phyloP scores from a whole-genome alignment of 306 rosid species.

The Dalbergia cochinchinensis region DNA sequence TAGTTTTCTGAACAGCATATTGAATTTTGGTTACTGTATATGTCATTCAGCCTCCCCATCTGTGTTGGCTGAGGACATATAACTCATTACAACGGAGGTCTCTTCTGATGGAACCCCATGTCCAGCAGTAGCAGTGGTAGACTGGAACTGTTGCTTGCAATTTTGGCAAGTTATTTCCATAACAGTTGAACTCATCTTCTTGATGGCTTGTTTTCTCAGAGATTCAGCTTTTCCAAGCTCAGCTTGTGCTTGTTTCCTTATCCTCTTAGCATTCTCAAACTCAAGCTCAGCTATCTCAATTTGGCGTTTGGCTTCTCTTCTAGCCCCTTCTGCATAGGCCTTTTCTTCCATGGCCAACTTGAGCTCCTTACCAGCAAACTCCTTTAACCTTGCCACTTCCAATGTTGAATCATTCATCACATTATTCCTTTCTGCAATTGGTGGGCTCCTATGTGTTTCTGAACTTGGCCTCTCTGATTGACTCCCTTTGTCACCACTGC shows the following conservation, averaged over 20 bases:
- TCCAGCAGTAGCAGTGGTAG: conserved; percentile 17
- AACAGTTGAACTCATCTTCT: conserved; percentile 72
- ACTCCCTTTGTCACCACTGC: conserved; percentile 26
- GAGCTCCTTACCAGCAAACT: conserved; percentile 58
- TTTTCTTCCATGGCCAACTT: conserved; percentile 77
- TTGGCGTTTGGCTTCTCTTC: conserved; percentile 79
- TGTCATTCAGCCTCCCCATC: conserved; percentile 75
- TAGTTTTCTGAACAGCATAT: conserved; percentile 7
- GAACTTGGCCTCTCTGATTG: conserved; percentile 28
- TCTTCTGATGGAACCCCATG: conserved; percentile 63
- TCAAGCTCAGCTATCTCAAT: conserved; percentile 84
- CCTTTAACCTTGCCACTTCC: conserved; percentile 59
- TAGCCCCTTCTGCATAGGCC: conserved; percentile 81
- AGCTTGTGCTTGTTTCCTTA: conserved; percentile 82
- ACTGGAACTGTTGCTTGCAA: conserved; percentile 79
- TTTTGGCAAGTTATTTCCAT: conserved; percentile 87
- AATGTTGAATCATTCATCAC: conserved; percentile 30
- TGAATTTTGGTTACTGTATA: conserved; percentile 21
- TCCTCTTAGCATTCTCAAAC: conserved; percentile 79
- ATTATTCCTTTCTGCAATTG: conserved; percentile 1
- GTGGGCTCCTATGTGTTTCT: conserved; percentile 23
- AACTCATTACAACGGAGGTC: conserved; percentile 80
- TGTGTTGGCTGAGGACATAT: conserved; percentile 86
- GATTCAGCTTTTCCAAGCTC: conserved; percentile 77
- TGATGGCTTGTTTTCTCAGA: conserved; percentile 78